Base-by-base conservation (phyloP, 2,329 filamentous ascomycete genomes). In the Cadophora malorum region DNA sequence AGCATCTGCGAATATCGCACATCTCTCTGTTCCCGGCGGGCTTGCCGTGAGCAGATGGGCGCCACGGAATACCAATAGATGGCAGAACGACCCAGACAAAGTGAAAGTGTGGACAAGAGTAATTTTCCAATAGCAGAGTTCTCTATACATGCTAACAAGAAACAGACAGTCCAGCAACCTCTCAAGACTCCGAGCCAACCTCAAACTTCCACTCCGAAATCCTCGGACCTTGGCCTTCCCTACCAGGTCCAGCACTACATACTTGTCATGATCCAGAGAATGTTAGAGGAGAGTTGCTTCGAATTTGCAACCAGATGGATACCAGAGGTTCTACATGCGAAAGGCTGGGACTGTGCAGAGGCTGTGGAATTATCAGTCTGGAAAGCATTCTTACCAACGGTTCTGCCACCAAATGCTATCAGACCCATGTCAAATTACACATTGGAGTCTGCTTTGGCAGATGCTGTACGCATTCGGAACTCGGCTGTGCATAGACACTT, bases 181-280 rank as follows among this genome's bases (percentile, higher is more conserved):
- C 23, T 21, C 28, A 38, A n/a, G 41, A 63, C 23, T 4, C 52
- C 63, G 59, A 66, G 23, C 33, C 56, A 21, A 28, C 28, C 41
- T 33, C 7, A 63, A 3, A 47, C 50, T 28, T 41, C 67, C 28
- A 31, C 63, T 35, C 38, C 66, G 3, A 64, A 63, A 50, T n/a
- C 63, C 21, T 63, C 64, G 23, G 74, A 77, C 41, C 71, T 76
- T 8, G 74, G 71, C 25, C 73, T 78, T 23, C 76, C 76, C n/a
- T 78, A 78, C 49, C 75, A 78, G 71, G 76, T 78, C 21, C 76
- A 78, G 67, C 76, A 78, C 65, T 77, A 71, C 60, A 75, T 78
- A 21, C 73, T 78, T 16, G 69, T 68, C 4, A 74, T 76, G 67
- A 77, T 77, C 8, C 70, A 77, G 65, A 62, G 73, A 63, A 75